Conservation (phyloP, 139 green algal genomes). For the Asterochloris erici region DNA sequence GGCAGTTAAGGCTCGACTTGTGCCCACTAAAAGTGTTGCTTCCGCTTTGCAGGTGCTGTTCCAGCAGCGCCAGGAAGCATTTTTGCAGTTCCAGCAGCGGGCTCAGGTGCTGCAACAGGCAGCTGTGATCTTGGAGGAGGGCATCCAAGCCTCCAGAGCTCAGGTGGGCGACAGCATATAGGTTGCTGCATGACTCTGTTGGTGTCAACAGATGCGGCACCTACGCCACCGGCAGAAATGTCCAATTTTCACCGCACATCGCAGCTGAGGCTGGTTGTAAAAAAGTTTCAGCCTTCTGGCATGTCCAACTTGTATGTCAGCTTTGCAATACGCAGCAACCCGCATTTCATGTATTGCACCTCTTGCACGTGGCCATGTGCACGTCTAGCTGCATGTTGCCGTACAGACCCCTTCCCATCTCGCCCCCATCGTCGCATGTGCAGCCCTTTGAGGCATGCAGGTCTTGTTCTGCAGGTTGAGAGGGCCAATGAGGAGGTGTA, state of each 20-base stretch:
- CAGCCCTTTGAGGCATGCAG: too few species aligned
- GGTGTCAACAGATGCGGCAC: too few species aligned
- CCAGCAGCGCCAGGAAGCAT: background rate
- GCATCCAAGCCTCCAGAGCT: constrained; percentile 8
- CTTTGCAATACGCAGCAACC: too few species aligned
- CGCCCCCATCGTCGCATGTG: too few species aligned
- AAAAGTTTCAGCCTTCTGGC: background rate
- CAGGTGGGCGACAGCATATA: background rate
- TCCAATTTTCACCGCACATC: too few species aligned
- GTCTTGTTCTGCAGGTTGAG: constrained; percentile 5
- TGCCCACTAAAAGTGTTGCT: background rate
- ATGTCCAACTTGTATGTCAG: background rate
- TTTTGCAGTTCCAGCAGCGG: background rate
- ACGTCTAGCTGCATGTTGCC: too few species aligned
- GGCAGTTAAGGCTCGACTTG: background rate
- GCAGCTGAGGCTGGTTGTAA: too few species aligned
- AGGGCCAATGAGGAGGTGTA: constrained; percentile 2
- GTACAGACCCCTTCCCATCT: too few species aligned
- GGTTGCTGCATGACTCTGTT: background rate
- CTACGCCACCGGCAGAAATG: too few species aligned
- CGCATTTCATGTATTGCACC: too few species aligned
- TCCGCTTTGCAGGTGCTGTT: constrained; percentile 6
- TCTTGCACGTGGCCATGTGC: too few species aligned
- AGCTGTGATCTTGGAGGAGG: constrained; percentile 5
- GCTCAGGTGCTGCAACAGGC: constrained; percentile 10